A percentile compares a stretch with the other conserved stretches of the same genome.
Evolutionary conservation across 768 basidiomycete genomes (phyloP).

Genomic region (Lentinula raphanica): DNA sequence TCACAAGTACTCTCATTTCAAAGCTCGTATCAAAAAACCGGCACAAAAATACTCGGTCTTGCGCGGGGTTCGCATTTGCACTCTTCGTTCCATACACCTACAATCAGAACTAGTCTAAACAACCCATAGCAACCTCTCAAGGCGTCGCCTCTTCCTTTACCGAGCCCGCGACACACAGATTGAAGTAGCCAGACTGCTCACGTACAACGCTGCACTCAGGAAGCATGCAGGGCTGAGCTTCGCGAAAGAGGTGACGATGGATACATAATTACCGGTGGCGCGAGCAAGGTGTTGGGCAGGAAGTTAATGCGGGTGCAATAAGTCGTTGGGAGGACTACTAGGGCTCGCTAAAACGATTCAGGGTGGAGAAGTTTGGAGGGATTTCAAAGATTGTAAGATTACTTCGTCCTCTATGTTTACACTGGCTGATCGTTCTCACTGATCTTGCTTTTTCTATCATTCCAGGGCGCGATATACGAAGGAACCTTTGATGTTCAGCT

Average conservation of each 20-base stretch:
- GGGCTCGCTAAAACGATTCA: conserved; percentile 91
- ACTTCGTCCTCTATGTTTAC: background rate
- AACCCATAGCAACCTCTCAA: conserved; percentile 91
- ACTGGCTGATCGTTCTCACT: background rate
- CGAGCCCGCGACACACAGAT: conserved; percentile 83
- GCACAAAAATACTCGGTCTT: conserved; percentile 97
- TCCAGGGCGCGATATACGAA: conserved; percentile 84
- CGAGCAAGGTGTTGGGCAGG: conserved; percentile 85
- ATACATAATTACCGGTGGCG: conserved; percentile 93
- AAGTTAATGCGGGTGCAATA: conserved; percentile 83
- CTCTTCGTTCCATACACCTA: conserved; percentile 92
- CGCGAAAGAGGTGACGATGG: conserved; percentile 95
- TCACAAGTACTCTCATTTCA: background rate
- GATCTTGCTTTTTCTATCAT: too few relatives aligned
- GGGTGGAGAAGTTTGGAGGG: conserved; percentile 94
- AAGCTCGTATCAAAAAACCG: conserved; percentile 92
- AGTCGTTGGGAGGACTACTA: conserved; percentile 93
- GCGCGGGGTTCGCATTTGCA: conserved; percentile 96
- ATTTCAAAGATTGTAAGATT: conserved; percentile 84
- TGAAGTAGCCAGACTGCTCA: conserved; percentile 83
- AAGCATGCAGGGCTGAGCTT: conserved; percentile 89
- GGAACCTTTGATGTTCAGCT: conserved; percentile 97
- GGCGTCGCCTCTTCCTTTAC: conserved; percentile 95
- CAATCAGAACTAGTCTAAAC: conserved; percentile 90
- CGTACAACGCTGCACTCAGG: conserved; percentile 93